Base-by-base conservation (phyloP, 257 asterid species). In the Coffea eugenioides region DNA sequence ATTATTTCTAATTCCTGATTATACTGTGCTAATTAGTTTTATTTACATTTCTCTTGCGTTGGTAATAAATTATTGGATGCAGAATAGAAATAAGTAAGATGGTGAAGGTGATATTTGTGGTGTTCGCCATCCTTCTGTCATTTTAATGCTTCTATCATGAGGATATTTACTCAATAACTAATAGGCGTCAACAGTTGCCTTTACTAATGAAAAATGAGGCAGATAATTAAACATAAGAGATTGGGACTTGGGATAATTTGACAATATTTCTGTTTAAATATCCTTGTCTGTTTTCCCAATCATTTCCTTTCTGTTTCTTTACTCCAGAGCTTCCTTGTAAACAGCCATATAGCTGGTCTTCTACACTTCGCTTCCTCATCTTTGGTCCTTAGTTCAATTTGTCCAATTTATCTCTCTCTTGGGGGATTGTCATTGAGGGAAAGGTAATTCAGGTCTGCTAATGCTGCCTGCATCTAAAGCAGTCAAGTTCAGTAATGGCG, bases 41-140 rank as follows among this genome's bases (percentile, higher is more conserved):
- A n/a, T 45, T 45, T n/a, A 14, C 15, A 25, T 41, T n/a, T 61
- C 46, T 43, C 25, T 9, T 62, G 79, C 72, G 16, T 76, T 45
- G 71, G 46, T 65, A 51, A 65, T 77, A 65, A 48, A 65, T 18
- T 65, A 65, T 65, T 20, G 34, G 48, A 77, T 74, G 59, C 79
- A 59, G 70, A 59, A 59, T 43, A 59, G 79, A 59, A 75, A 75
- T 75, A 75, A 75, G 11, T 36, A 15, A 56, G 69, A 11, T 75
- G 59, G 8, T 46, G 15, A 48, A 70, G 56, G 51, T 2, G 46
- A 41, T 69, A 36, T 6, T 18, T 21, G 10, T 69, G 51, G 27
- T 70, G 52, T 57, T 41, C 3, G 41, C 69, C 20, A 9, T 23
- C 39, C 51, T 21, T 57, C 10, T 39, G 48, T 39, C 48, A 39